Evolutionary conservation across 2,329 filamentous ascomycete genomes (phyloP).

Genomic region (Dactylellina parvicollis): DNA sequence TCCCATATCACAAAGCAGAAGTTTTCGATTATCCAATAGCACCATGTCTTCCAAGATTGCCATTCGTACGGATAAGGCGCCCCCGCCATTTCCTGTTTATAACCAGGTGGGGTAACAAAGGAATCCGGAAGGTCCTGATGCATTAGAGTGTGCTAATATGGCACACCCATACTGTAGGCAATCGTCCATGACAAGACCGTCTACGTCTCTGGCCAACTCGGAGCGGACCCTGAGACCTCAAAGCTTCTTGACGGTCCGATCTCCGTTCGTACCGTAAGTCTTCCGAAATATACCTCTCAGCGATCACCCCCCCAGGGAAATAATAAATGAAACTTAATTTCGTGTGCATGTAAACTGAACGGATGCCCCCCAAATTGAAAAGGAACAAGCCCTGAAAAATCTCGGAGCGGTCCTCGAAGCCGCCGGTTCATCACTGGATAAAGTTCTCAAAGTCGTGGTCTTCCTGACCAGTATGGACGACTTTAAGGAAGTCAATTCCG

Average conservation of each 20-base stretch:
- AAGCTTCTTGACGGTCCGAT: conserved; percentile 64
- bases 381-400: conserved; percentile 66
- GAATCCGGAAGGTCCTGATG: conserved; percentile 1
- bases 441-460: conserved; percentile 89
- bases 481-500: conserved; percentile 81
- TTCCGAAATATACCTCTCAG: not conserved
- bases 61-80: conserved; percentile 47
- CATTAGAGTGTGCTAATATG: conserved; percentile 26
- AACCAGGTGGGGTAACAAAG: conserved; percentile 42
- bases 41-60: conserved; percentile 45
- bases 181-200: conserved; percentile 73
- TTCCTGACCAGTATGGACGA: conserved; percentile 92
- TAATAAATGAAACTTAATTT: not conserved
- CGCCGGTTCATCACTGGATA: conserved; percentile 79
- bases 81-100: conserved; percentile 51
- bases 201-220: conserved; percentile 75
- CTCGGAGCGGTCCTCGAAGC: conserved; percentile 83
- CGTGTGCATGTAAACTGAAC: too few relatives aligned
- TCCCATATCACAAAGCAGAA: not conserved
- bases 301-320: too few relatives aligned
- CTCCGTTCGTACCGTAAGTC: conserved; percentile 41
- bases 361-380: not conserved
- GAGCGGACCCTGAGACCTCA: conserved; percentile 68
- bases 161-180: conserved; percentile 62
- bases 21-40: conserved; percentile 3